These are phyloP conservation scores for Exophiala aquamarina DNA, from an alignment of 2,329 filamentous ascomycete genomes.

Conservation along the genomic window DNA sequence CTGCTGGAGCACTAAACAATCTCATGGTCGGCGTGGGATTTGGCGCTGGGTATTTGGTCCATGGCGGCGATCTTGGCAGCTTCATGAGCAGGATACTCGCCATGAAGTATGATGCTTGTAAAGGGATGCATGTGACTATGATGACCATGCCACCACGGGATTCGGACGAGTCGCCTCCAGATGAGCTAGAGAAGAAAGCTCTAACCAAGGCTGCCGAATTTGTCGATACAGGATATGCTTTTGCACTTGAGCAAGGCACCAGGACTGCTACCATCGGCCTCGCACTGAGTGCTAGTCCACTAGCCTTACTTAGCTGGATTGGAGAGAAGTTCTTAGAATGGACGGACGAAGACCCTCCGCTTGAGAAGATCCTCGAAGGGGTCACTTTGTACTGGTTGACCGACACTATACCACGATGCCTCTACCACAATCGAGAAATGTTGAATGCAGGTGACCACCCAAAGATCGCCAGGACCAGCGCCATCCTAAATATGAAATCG, in stretches of 20 bases:
- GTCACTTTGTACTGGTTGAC: constrained; percentile 40
- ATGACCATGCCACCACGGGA: no score
- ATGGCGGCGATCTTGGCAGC: constrained; percentile 59
- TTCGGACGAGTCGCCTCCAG: no score
- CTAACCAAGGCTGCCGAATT: constrained; percentile 42
- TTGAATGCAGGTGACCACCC: neutral
- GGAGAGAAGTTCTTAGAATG: constrained; percentile 39
- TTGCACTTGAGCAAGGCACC: constrained; percentile 54
- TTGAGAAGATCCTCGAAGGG: constrained; percentile 34
- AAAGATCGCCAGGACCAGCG: constrained; percentile 1
- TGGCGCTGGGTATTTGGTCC: constrained; percentile 49
- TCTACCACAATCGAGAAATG: constrained; percentile 32
- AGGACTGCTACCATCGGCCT: constrained; percentile 57
- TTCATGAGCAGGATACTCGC: constrained; percentile 42
- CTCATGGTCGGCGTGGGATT: constrained; percentile 57
- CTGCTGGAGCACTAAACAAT: constrained; percentile 48
- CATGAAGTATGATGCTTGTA: no score
- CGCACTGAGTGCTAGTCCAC: constrained; percentile 51
- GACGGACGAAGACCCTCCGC: constrained; percentile 34
- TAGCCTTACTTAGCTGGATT: constrained; percentile 57
- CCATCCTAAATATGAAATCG: neutral
- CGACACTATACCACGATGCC: constrained; percentile 35
- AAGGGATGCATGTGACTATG: no score
- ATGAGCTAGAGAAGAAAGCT: constrained; percentile 34
- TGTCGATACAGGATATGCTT: constrained; percentile 45